Percentiles rank a stretch among this genome's conserved stretches.
phyloP scores from a whole-genome alignment of 2,329 filamentous ascomycete genomes.

The Paramyrothecium roridum region DNA sequence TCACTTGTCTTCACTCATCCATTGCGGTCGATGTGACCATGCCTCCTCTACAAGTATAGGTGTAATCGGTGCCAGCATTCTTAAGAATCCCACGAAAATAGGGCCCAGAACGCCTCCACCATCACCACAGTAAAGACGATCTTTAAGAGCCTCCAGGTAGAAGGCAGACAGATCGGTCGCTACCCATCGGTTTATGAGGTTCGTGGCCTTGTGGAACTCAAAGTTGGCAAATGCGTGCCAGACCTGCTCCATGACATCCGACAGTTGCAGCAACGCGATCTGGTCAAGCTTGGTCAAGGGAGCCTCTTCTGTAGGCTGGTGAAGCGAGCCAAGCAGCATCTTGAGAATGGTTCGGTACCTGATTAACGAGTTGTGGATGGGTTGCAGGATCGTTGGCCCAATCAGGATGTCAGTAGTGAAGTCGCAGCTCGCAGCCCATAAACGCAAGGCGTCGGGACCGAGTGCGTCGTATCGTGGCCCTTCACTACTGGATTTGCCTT shows the following conservation, averaged over 20 bases:
- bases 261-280: slow-evolving; percentile 74
- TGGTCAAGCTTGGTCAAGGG: slow-evolving; percentile 63
- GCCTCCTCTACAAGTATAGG: slow-evolving; percentile 85
- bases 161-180: slow-evolving; percentile 83
- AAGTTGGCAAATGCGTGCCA: slow-evolving; percentile 63
- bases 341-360: slow-evolving; percentile 90
- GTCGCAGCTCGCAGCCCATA: slow-evolving; percentile 91
- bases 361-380: slow-evolving; percentile 71
- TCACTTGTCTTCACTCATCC: slow-evolving; percentile 51
- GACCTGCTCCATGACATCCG: slow-evolving; percentile 62
- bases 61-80: slow-evolving; percentile 77
- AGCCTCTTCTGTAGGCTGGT: slow-evolving; percentile 45
- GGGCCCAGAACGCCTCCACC: slow-evolving; percentile 60
- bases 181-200: slow-evolving; percentile 75
- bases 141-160: slow-evolving; percentile 91
- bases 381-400: slow-evolving; percentile 71
- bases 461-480: slow-evolving; percentile 60
- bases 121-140: slow-evolving; percentile 82
- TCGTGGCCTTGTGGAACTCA: slow-evolving; percentile 79
- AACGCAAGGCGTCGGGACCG: slow-evolving; percentile 79
- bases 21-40: slow-evolving; percentile 71
- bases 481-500: slow-evolving; percentile 40
- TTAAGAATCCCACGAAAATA: slow-evolving; percentile 69
- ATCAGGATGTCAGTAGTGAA: slow-evolving; percentile 87
- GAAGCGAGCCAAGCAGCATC: slow-evolving; percentile 79